A percentile compares a stretch with the other conserved stretches of the same genome.
These are phyloP conservation scores for Ramularia endophylla DNA, from an alignment of 2,329 filamentous ascomycete species.

Conservation along the genomic window DNA sequence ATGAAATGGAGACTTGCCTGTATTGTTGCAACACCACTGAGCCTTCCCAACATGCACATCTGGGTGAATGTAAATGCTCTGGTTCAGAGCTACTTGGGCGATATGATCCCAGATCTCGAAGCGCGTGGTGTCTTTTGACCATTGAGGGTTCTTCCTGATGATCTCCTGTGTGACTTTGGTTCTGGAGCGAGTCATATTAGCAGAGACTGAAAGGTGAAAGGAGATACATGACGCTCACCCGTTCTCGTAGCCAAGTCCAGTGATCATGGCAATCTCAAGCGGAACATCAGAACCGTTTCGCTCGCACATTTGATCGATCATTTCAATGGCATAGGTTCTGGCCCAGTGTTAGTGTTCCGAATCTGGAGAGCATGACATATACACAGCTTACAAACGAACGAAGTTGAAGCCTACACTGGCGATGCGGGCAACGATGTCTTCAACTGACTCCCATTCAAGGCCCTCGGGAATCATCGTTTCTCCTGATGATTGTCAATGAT, in stretches of 20 bases:
- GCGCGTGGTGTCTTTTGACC: slow-evolving; percentile 35
- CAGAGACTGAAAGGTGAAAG: too few species aligned
- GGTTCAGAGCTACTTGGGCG: slow-evolving; percentile 18
- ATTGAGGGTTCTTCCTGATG: slow-evolving; percentile 31
- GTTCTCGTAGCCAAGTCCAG: slow-evolving; percentile 36
- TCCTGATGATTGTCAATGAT: slow-evolving; percentile 1
- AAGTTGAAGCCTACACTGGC: slow-evolving; percentile 30
- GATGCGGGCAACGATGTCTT: slow-evolving; percentile 25
- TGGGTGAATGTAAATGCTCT: slow-evolving; percentile 53
- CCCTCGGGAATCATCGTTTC: slow-evolving; percentile 33
- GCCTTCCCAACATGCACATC: slow-evolving; percentile 58
- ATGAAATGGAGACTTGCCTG: slow-evolving; percentile 5
- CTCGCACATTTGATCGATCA: slow-evolving; percentile 39
- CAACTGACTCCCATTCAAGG: slow-evolving; percentile 28
- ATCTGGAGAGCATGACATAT: too few species aligned
- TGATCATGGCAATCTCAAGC: slow-evolving; percentile 35
- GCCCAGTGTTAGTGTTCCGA: background rate
- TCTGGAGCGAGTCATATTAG: too few species aligned
- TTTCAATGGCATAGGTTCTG: slow-evolving; percentile 38
- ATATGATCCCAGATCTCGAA: slow-evolving; percentile 33
- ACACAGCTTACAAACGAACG: slow-evolving; percentile 26
- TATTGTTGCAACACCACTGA: slow-evolving; percentile 52
- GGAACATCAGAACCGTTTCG: slow-evolving; percentile 34
- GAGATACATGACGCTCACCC: too few species aligned
- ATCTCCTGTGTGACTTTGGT: slow-evolving; percentile 36